Base-by-base conservation (phyloP, 495 filamentous ascomycete species). In the Ascobolus immersus region DNA sequence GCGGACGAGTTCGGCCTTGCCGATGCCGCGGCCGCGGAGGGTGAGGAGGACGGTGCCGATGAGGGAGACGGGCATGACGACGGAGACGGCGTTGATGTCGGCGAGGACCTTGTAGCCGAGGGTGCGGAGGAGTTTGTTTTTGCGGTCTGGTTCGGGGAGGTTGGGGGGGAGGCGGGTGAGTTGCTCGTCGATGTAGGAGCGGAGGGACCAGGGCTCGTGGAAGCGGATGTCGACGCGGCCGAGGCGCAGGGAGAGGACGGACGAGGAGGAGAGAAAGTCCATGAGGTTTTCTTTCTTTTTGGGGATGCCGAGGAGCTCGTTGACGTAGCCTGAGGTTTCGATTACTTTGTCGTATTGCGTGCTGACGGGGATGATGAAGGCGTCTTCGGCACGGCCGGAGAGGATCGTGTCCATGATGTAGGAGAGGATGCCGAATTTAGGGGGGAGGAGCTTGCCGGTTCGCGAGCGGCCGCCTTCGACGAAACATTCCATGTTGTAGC, bases 261-360 rank as follows among this genome's bases (percentile, higher is more conserved):
- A 90, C 2, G 82, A 90, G 6, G 77, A 77, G 1, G 69, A 76
- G 17, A 96, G 55, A 43, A 96, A 82, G 45, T 86, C 77, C 32
- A 67, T 65, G 33, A 96, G 53, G 41, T 89, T 93, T 48, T 96
- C 86, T 52, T 91, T 86, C 35, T 71, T 74, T 49, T 96, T 94
- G 0, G 86, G 86, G 27, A 86, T 71, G 15, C 86, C 86, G 3
- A 96, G 61, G 3, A 96, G 67, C 51, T 94, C 86, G 33, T 69
- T 80, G 32, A 93, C 81, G 47, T 94, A 96, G 12, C 78, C 86
- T 44, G 93, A 84, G 5, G 82, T 92, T 51, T 96, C 86, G 30
- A 96, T 77, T 31, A 96, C 86, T 44, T 93, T 96, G 61, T 96
- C 86, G 49, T 96, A 96, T 45, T 94, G 86, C 2, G 80, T 91